Conservation (phyloP, 148 eudicot species). For the Chenopodium berlandieri region DNA sequence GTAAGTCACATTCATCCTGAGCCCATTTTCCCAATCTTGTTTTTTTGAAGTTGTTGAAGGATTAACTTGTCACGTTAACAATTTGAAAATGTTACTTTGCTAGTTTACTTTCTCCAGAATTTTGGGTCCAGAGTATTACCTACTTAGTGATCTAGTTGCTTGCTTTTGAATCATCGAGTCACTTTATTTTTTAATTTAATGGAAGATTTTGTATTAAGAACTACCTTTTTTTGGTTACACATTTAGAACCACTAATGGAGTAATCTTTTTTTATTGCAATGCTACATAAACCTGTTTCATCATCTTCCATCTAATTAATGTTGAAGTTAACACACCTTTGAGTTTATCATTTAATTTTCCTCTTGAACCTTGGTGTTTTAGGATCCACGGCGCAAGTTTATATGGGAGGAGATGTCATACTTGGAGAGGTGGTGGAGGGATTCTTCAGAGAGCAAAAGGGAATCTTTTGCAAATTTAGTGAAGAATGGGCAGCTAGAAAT, state of each 20-base stretch:
- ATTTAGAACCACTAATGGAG: too few species aligned
- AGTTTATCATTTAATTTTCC: neutral
- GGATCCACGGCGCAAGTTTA: slow-evolving; percentile 93
- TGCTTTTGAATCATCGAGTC: neutral
- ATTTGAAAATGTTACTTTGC: neutral
- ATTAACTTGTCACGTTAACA: neutral
- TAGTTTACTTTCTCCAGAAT: neutral
- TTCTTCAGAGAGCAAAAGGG: slow-evolving; percentile 65
- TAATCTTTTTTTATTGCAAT: neutral
- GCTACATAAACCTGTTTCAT: neutral
- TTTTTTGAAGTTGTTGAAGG: neutral
- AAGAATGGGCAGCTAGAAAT: slow-evolving; percentile 87
- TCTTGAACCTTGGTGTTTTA: slow-evolving; percentile 27
- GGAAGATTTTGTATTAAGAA: neutral
- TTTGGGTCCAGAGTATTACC: neutral
- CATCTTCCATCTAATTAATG: neutral
- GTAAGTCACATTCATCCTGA: too few species aligned
- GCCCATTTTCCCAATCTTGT: neutral
- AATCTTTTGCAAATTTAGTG: slow-evolving; percentile 62
- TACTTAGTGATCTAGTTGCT: neutral
- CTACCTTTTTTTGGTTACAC: neutral
- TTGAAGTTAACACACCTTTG: neutral
- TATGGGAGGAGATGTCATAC: slow-evolving; percentile 99
- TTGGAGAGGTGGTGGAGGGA: slow-evolving; percentile 99
- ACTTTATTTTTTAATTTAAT: neutral